These are phyloP conservation scores for Oryza longistaminata DNA, from an alignment of 176 grass and related monocot genomes.

Conservation along the genomic window DNA sequence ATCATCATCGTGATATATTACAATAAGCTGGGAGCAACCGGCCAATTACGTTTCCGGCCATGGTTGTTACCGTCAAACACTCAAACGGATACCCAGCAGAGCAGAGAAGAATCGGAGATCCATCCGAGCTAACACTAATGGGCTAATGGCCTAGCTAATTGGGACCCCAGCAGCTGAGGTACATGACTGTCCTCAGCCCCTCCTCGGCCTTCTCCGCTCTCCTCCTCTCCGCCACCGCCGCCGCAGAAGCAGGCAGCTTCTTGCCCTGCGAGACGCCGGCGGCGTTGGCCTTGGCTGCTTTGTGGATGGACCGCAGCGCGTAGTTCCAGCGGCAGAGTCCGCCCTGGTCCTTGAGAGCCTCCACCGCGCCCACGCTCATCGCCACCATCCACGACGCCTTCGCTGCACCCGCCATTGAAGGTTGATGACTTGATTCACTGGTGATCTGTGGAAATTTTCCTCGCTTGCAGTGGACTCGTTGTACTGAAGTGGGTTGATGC, in stretches of 20 bases:
- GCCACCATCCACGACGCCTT: slow-evolving; percentile 58
- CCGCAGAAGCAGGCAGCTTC: background rate
- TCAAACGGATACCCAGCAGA: background rate
- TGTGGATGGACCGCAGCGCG: slow-evolving; percentile 43
- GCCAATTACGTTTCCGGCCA: background rate
- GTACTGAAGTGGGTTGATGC: background rate
- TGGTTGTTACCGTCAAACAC: background rate
- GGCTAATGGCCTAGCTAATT: slow-evolving; percentile 29
- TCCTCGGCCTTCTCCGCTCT: slow-evolving; percentile 48
- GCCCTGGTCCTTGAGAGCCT: slow-evolving; percentile 72
- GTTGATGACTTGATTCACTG: too few relatives aligned
- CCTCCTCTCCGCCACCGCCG: slow-evolving; percentile 7
- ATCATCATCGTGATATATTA: background rate
- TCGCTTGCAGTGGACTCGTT: background rate
- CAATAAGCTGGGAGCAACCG: background rate
- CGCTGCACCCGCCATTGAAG: slow-evolving; percentile 33
- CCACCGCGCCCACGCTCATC: slow-evolving; percentile 61
- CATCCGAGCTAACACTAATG: background rate
- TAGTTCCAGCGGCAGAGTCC: slow-evolving; percentile 82
- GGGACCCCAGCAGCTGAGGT: slow-evolving; percentile 67
- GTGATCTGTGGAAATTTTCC: background rate
- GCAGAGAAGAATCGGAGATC: background rate
- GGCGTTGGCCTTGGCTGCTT: slow-evolving; percentile 33
- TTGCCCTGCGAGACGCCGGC: slow-evolving; percentile 24
- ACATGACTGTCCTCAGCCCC: slow-evolving; percentile 63